Base-by-base conservation (phyloP, 495 filamentous ascomycete species). In the Lasiosphaeria ovina region DNA sequence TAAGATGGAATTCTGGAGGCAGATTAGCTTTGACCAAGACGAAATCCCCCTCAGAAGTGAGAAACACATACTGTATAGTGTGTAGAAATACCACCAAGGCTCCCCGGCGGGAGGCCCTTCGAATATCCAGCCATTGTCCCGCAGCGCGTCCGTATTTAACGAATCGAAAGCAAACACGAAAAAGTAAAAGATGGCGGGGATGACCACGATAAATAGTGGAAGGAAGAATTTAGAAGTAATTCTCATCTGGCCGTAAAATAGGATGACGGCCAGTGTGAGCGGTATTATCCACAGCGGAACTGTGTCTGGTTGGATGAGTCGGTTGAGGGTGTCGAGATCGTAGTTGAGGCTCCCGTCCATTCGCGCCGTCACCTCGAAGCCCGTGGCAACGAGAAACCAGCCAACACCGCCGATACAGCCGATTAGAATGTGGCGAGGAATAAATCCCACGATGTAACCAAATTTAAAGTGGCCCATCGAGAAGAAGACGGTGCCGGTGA, bases 361-460 rank as follows among this genome's bases (percentile, higher is more conserved):
- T 40, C 92, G 83, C 7, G 93, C 93, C n/a, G 91, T 93, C 24
- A 98, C 94, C 67, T 98, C 94, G 51, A 98, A 81, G 32, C 90
- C 94, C 2, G 94, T 98, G 45, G 87, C 85, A 51, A 97, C 76
- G 32, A 98, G 82, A 73, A 98, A 98, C 80, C 91, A 95, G n/a
- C 94, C 94, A 24, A 98, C 95, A 57, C 94, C 94, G 45, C 95
- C 94, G 61, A 98, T 98, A 68, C 95, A 97, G 32, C 94, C 94
- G 50, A 96, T 91, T n/a, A 98, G 74, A 62, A 98, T 98, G 62
- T 95, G 92, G 36, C 93, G 84, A 34, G 94, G 94, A 64, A 98
- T 97, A 77, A 97, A 98, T 31, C 92, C 93, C 58, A 97, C 92
- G 35, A 98, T 81, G 52, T 91, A 91, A 16, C 94, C 94, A 57